Base-by-base conservation (phyloP, 768 basidiomycete species). In the Leccinum sublutescens region DNA sequence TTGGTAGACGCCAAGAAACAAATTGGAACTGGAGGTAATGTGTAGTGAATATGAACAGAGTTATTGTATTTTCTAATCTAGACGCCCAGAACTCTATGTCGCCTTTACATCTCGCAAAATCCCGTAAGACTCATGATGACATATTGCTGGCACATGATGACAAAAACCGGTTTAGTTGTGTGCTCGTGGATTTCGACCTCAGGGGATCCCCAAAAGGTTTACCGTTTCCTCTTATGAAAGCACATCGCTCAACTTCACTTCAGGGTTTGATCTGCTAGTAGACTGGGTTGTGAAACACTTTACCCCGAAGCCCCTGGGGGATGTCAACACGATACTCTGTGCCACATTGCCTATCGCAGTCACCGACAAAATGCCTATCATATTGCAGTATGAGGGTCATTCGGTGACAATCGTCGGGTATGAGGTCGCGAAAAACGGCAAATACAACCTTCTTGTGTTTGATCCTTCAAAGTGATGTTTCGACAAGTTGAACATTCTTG, bases 391-490 rank as follows among this genome's bases (percentile, higher is more conserved):
- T 66, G 71, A 80, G 7, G 92, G 93, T 0, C 94, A 97, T 75
- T 97, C 94, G n/a, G 75, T 89, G 25, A 88, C 88, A 4, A 85
- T 97, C 12, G 80, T 97, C 3, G 94, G 94, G 2, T 95, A 89
- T 64, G 92, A 95, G 71, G 73, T 86, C 40, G 78, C 77, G 55
- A 82, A 80, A 64, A 76, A 77, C 15, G 87, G 85, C 7, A 71
- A 76, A 12, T 77, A 83, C 40, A 87, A 83, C 62, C 78, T 97
- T 9, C 77, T 96, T 14, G 76, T 82, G 7, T 92, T 94, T 62
- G 92, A 97, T 76, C 91, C 94, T 17, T 83, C 84, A 15, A 78
- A 68, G 91, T 89, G 61, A 65, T 77, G 56, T 60, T 23, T 55
- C 19, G 11, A 40, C 31, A 11, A 67, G 10, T 62, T 15, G 55